Evolutionary conservation across 257 asterid genomes (phyloP), one percentile per base, ranked within the genome.

Genomic region (Anisodus acutangulus): DNA sequence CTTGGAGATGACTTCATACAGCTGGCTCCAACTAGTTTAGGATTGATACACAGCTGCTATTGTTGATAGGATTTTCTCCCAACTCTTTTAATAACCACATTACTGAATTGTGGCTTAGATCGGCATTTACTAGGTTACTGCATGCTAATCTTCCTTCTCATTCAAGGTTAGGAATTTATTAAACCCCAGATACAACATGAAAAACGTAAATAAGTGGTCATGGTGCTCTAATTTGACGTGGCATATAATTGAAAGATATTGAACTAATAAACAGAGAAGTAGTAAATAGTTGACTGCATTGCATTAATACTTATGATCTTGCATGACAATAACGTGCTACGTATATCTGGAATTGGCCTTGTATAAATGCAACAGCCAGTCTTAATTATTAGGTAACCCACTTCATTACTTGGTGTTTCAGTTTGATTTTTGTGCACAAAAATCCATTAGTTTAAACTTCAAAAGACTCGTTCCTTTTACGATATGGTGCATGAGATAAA

Each of bases 101-200:
- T 22, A 51, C 41, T 76, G 47, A 51, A 26, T 51, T 51, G 15
- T 22, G n/a, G 1, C 19, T 76, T 76, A 51, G 81, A 26, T 74
- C 22, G 43, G 22, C 19, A 49, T 76, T 74, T 76, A 51, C 26
- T 76, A 26, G 47, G 45, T 58, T 76, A 13, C 17, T 76, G 45
- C 47, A 76, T 51, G 3, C 81, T 76, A 51, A 51, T 26, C 47
- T 76, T 8, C 43, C 63, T 76, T 76, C 63, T 53, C 81, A 51
- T 47, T 47, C 81, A 51, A 76, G 81, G 63, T 13, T 53, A 6
- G 63, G 47, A 76, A 7, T 76, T 76, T 76, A 53, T 15, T 31
- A 35, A 26, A 26, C 47, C n/a, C 26, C 26, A 76, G 45, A 51
- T 51, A 51, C n/a, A 22, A 76, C 63, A 12, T 12, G 54, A 22